Evolutionary conservation across 2,329 filamentous ascomycete genomes (phyloP).

Genomic region (Hypoxylon sp.): DNA sequence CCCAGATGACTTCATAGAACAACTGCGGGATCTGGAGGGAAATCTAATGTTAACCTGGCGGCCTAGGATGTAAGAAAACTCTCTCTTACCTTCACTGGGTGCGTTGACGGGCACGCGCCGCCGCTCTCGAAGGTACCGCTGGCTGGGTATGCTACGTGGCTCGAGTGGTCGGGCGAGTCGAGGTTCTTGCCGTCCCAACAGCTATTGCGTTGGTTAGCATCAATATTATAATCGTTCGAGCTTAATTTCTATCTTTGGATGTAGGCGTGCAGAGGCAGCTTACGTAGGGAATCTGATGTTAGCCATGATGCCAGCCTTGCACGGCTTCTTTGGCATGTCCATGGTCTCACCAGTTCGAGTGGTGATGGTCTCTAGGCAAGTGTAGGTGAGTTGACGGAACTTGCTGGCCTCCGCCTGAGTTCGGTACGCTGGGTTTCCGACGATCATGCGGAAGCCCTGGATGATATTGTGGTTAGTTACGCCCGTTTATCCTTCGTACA

Average conservation of each 20-base stretch:
- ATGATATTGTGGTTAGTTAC: slow-evolving; percentile 8
- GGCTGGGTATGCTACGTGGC: slow-evolving; percentile 65
- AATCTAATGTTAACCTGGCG: background rate
- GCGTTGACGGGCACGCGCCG: slow-evolving; percentile 47
- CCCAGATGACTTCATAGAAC: slow-evolving; percentile 50
- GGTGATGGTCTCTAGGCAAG: slow-evolving; percentile 57
- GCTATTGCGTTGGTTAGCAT: slow-evolving; percentile 13
- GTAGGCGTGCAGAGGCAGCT: slow-evolving; percentile 7
- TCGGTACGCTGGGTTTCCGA: slow-evolving; percentile 57
- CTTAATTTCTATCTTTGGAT: background rate
- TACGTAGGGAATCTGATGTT: slow-evolving; percentile 62
- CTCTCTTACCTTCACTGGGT: slow-evolving; percentile 37
- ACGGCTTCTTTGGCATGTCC: slow-evolving; percentile 57
- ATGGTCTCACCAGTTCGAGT: slow-evolving; percentile 58
- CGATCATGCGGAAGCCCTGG: slow-evolving; percentile 59
- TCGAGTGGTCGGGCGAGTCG: slow-evolving; percentile 63
- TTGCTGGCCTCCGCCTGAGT: slow-evolving; percentile 54
- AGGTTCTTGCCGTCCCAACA: slow-evolving; percentile 68
- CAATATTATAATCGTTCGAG: background rate
- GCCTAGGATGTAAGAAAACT: background rate
- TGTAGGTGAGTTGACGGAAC: slow-evolving; percentile 60
- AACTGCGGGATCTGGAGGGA: slow-evolving; percentile 47
- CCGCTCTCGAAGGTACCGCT: slow-evolving; percentile 47
- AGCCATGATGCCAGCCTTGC: slow-evolving; percentile 57
- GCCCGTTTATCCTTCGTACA: background rate